Conservation (phyloP, 257 asterid genomes). For the Solanum phureja region DNA sequence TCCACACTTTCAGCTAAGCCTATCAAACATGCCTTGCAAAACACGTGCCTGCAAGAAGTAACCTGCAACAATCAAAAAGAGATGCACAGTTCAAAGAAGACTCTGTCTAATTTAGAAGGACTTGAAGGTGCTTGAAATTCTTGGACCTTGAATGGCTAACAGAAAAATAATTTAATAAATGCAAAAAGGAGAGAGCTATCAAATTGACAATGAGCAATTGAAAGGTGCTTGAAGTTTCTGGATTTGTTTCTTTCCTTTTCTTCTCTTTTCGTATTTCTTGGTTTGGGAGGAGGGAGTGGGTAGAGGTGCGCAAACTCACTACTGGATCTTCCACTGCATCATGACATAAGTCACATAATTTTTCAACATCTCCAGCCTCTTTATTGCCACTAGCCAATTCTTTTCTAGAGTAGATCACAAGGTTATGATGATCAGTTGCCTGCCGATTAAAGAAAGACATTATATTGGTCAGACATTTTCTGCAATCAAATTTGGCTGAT, state of each 20-base stretch:
- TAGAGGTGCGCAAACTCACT: slow-evolving; percentile 19
- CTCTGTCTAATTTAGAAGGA: not conserved
- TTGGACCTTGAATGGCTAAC: not conserved
- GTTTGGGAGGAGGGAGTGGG: not conserved
- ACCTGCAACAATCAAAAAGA: slow-evolving; percentile 28
- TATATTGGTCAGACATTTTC: not conserved
- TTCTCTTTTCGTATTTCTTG: not conserved
- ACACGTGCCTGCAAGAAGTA: slow-evolving; percentile 60
- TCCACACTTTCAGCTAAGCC: slow-evolving; percentile 50
- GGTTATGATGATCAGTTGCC: slow-evolving; percentile 95
- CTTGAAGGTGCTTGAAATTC: not conserved
- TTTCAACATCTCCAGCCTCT: slow-evolving; percentile 28
- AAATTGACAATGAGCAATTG: not conserved
- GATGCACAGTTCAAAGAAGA: not conserved
- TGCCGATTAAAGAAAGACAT: slow-evolving; percentile 6
- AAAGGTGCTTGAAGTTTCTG: not conserved
- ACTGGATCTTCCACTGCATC: slow-evolving; percentile 65
- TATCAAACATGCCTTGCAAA: slow-evolving; percentile 76
- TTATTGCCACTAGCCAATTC: slow-evolving; percentile 35
- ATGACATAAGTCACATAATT: slow-evolving; percentile 45
- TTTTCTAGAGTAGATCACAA: slow-evolving; percentile 37
- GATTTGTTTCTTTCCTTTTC: not conserved
- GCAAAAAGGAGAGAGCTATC: not conserved
- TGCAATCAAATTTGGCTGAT: not conserved
- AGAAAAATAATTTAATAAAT: not conserved